Conservation (phyloP, 768 basidiomycete species). For the Naganishia friedmannii region DNA sequence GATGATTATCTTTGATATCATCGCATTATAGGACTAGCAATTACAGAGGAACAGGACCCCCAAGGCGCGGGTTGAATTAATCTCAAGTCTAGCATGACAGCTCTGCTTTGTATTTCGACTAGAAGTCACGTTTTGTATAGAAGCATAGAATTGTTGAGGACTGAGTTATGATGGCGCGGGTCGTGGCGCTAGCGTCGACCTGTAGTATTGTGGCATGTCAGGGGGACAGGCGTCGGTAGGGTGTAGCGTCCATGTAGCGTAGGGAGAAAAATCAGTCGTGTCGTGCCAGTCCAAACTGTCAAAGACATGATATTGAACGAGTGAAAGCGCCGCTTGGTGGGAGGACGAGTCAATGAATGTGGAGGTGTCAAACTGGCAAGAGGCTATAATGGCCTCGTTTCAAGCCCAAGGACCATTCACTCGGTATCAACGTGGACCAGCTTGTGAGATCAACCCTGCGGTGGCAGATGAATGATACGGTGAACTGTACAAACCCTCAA, state of each 20-base stretch:
- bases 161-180: no score
- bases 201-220: no score
- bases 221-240: no score
- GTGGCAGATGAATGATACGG: no score
- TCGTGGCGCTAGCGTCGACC: no score
- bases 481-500: no score
- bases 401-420: slow-evolving; percentile 5
- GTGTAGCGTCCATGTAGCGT: no score
- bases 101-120: not conserved
- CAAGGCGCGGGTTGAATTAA: not conserved
- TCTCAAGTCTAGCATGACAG: not conserved
- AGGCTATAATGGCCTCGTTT: not conserved
- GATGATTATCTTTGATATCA: not conserved
- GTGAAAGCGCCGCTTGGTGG: not conserved
- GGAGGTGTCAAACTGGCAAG: not conserved
- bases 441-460: no score
- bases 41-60: not conserved
- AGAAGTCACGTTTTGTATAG: not conserved
- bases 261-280: no score
- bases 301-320: not conserved
- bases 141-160: not conserved
- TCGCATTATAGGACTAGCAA: not conserved
- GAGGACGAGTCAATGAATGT: not conserved
- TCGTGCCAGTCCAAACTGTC: not conserved
- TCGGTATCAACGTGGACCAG: not conserved